A percentile compares a stretch with the other conserved stretches of the same genome.
Evolutionary conservation across 2,329 filamentous ascomycete species (phyloP).

Genomic region (Zasmidium citrigriseum): DNA sequence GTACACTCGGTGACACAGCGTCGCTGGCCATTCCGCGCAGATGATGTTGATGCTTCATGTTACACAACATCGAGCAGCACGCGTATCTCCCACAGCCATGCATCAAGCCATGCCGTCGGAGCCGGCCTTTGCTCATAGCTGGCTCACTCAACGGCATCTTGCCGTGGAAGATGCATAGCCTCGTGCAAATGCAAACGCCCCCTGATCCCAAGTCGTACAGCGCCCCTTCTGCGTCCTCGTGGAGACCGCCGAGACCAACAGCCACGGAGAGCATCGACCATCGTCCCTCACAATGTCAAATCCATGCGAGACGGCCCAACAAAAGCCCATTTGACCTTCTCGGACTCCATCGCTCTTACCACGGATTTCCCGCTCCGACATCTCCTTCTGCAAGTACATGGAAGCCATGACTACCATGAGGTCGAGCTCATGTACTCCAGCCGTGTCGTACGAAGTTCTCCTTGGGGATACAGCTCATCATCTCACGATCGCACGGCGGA

Average conservation of each 20-base stretch:
- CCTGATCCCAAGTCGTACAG: background rate
- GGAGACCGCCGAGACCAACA: background rate
- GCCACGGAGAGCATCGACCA: background rate
- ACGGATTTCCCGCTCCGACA: background rate
- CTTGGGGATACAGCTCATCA: background rate
- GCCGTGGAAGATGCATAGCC: background rate
- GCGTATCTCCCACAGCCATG: background rate
- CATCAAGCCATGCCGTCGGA: background rate
- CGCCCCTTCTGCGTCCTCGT: background rate
- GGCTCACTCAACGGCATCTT: background rate
- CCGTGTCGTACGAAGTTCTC: background rate
- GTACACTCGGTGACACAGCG: background rate
- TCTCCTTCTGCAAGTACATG: background rate
- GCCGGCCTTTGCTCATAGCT: background rate
- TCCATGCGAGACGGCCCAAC: background rate
- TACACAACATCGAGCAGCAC: background rate
- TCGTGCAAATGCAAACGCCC: background rate
- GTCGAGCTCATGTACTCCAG: background rate
- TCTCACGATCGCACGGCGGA: background rate
- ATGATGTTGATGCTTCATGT: background rate
- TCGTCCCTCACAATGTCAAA: background rate
- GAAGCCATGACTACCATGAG: background rate
- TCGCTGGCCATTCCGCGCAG: background rate
- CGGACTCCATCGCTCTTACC: background rate
- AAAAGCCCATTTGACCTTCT: background rate